Conservation (phyloP, 2,329 filamentous ascomycete genomes). For the Beauveria varroae region DNA sequence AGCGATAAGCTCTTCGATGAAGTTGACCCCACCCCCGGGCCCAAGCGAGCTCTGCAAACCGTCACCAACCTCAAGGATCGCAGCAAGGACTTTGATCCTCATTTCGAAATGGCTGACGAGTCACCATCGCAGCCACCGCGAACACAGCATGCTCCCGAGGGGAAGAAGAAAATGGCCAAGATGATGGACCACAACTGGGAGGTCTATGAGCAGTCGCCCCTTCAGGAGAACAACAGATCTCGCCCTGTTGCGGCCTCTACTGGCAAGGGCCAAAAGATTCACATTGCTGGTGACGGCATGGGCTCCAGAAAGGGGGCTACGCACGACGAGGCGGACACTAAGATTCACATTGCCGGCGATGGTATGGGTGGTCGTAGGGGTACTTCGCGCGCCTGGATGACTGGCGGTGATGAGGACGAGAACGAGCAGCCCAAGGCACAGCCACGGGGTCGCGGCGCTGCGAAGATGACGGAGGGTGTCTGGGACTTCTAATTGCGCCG, state of each 20-base stretch:
- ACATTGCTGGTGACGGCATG: constrained; percentile 58
- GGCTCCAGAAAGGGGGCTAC: constrained; percentile 49
- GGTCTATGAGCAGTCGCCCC: constrained; percentile 47
- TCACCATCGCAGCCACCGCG: constrained; percentile 42
- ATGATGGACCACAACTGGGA: constrained; percentile 63
- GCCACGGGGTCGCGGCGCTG: constrained; percentile 29
- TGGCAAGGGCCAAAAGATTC: constrained; percentile 22
- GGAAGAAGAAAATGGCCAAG: constrained; percentile 62
- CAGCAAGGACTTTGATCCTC: constrained; percentile 66
- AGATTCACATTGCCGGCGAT: constrained; percentile 46
- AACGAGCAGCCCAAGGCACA: constrained; percentile 20
- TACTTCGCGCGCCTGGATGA: constrained; percentile 49
- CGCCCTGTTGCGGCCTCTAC: neutral
- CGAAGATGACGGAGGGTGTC: constrained; percentile 29
- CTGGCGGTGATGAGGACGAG: constrained; percentile 24
- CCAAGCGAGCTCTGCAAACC: constrained; percentile 48
- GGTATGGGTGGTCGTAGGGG: constrained; percentile 59
- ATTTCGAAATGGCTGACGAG: constrained; percentile 70
- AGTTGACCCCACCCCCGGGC: constrained; percentile 36
- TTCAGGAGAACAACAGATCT: constrained; percentile 45
- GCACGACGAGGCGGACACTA: constrained; percentile 33
- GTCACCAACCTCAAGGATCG: constrained; percentile 69
- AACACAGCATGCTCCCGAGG: constrained; percentile 42
- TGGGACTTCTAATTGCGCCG: constrained; percentile 38
- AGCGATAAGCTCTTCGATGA: constrained; percentile 66